phyloP scores from a whole-genome alignment of 345 rosid genomes.

The Eucalyptus victrix region DNA sequence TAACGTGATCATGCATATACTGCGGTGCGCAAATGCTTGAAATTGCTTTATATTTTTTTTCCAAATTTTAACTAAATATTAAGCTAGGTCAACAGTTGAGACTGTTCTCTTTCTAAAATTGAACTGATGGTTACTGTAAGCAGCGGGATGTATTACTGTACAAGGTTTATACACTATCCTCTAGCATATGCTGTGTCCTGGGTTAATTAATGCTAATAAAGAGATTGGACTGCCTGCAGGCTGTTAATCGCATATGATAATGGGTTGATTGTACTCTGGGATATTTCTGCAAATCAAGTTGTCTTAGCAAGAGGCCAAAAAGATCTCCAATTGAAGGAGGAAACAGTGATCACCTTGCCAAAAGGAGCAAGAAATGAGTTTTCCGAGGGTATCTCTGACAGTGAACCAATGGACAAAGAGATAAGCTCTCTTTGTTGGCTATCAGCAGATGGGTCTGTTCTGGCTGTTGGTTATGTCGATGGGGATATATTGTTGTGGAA shows the following conservation, averaged over 20 bases:
- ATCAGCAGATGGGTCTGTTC: slow-evolving; percentile 64
- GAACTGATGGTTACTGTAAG: neutral
- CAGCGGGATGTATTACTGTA: neutral
- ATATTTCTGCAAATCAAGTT: slow-evolving; percentile 52
- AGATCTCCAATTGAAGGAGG: slow-evolving; percentile 49
- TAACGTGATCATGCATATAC: neutral
- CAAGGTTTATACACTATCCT: neutral
- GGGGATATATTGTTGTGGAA: slow-evolving; percentile 87
- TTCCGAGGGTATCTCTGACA: slow-evolving; percentile 8
- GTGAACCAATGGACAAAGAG: slow-evolving; percentile 53
- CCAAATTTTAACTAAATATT: neutral
- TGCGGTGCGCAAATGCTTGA: neutral
- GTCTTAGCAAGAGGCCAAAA: slow-evolving; percentile 51
- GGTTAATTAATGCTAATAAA: neutral
- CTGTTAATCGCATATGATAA: slow-evolving; percentile 63
- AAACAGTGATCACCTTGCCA: slow-evolving; percentile 15
- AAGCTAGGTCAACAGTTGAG: neutral
- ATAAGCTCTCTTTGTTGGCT: slow-evolving; percentile 90
- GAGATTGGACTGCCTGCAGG: slow-evolving; percentile 28
- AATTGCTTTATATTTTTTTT: neutral
- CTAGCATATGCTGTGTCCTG: neutral
- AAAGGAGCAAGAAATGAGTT: slow-evolving; percentile 13
- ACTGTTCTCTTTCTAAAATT: neutral
- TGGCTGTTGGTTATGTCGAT: slow-evolving; percentile 83
- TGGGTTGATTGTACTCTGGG: slow-evolving; percentile 83